These are phyloP conservation scores for Lentinula aciculospora DNA, from an alignment of 768 basidiomycete species.

Conservation along the genomic window DNA sequence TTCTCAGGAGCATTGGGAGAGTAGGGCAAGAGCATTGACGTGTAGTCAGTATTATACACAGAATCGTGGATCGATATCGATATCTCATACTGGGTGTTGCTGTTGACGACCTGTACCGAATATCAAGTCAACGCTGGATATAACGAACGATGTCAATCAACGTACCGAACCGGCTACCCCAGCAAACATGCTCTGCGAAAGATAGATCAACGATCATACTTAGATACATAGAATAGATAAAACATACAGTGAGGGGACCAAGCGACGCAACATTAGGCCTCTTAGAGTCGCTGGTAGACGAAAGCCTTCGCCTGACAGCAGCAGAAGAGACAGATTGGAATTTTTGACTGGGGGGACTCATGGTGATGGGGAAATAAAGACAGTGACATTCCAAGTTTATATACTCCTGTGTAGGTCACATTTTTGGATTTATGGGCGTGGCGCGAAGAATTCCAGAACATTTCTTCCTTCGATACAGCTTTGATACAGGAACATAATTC, in stretches of 20 bases:
- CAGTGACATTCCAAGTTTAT: constrained; percentile 2
- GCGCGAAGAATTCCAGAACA: not conserved
- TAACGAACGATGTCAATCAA: no score
- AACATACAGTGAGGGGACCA: constrained; percentile 57
- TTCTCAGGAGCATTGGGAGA: constrained; percentile 43
- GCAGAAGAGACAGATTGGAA: constrained; percentile 65
- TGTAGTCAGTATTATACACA: constrained; percentile 78
- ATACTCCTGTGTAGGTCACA: not conserved
- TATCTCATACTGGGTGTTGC: constrained; percentile 58
- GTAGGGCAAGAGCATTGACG: constrained; percentile 53
- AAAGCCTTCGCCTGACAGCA: constrained; percentile 63
- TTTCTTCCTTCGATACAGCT: not conserved
- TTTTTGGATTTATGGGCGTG: not conserved
- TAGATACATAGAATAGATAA: no score
- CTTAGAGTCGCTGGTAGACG: constrained; percentile 35
- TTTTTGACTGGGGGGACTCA: constrained; percentile 43
- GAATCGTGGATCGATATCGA: constrained; percentile 81
- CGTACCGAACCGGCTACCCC: no score
- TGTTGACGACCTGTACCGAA: constrained; percentile 53
- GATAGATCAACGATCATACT: no score
- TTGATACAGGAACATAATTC: not conserved
- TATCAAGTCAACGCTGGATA: no score
- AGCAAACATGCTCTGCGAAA: no score
- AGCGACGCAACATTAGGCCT: constrained; percentile 53
- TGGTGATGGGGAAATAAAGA: constrained; percentile 26